Base-by-base conservation (phyloP, 1,284 basidiomycete species). In the Sphagnurus paluster region DNA sequence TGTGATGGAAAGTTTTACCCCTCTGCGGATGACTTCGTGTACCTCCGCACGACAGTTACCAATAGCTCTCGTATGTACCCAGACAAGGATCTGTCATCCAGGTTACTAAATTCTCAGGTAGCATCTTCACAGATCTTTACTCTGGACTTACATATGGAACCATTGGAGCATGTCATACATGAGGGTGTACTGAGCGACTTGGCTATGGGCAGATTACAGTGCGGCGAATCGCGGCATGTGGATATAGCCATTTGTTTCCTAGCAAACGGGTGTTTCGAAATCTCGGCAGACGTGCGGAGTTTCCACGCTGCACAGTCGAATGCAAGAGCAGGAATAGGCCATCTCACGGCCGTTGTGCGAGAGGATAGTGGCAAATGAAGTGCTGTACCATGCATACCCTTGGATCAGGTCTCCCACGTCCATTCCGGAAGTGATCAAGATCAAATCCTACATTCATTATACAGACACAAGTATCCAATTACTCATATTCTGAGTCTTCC, bases 401-500 rank as follows among this genome's bases (percentile, higher is more conserved):
- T 5, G n/a, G 13, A 17, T n/a, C 4, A 3, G 11, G 3, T n/a
- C 4, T 14, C 17, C 35, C 7, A n/a, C 29, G n/a, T 17, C 9
- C 17, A 19, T n/a, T 8, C 28, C 26, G 10, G 13, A 23, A 30
- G n/a, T n/a, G n/a, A n/a, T n/a, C n/a, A n/a, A n/a, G n/a, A n/a
- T n/a, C n/a, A n/a, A n/a, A 19, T 48, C 30, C 49, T 51, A 54
- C 46, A 51, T 28, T 32, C 34, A 37, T 42, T 30, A 44, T 33
- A 54, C 32, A 44, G 28, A 39, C 47, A 49, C 29, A 39, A 26
- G 29, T 53, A 50, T 44, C 52, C 35, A 41, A 43, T 65, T 56
- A 87, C 52, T 87, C 86, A 54, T 79, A 90, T 48, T 90, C 88
- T 17, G 84, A 83, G 24, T 80, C 76, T 36, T 87, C 87, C 62